Evolutionary conservation across 202 grass and related monocot genomes (phyloP).

Genomic region (Musa balbisiana): DNA sequence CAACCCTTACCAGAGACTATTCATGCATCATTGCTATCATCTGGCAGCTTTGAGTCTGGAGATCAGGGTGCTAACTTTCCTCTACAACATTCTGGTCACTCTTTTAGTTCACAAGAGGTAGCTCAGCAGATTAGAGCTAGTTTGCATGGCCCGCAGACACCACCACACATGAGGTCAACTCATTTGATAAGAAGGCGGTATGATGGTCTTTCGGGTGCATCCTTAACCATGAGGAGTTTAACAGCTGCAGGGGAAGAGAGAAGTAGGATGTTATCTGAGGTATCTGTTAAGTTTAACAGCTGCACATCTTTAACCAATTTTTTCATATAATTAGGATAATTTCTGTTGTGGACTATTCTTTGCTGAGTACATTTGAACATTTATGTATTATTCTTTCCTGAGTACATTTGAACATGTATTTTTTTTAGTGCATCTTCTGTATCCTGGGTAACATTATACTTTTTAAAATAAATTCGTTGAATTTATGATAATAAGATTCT

Average conservation of each 20-base stretch:
- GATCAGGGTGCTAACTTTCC: conserved; percentile 6
- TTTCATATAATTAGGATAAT: neutral
- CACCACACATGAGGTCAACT: conserved; percentile 50
- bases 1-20: conserved; percentile 51
- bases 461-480: neutral
- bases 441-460: neutral
- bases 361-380: neutral
- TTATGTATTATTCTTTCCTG: neutral
- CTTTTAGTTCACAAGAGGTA: conserved; percentile 32
- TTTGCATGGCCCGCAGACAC: conserved; percentile 29
- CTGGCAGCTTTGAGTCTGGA: conserved; percentile 7
- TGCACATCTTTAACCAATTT: neutral
- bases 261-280: conserved; percentile 65
- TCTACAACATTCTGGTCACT: conserved; percentile 17
- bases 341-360: neutral
- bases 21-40: neutral
- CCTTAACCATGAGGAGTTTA: conserved; percentile 43
- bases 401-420: neutral
- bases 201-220: conserved; percentile 60
- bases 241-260: conserved; percentile 52
- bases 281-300: conserved; percentile 17
- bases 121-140: conserved; percentile 40
- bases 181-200: conserved; percentile 56
- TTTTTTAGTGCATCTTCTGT: neutral
- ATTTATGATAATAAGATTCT: too few relatives aligned